Evolutionary conservation across 2,329 filamentous ascomycete genomes (phyloP).

Genomic region (Thermochaetoides dissita): DNA sequence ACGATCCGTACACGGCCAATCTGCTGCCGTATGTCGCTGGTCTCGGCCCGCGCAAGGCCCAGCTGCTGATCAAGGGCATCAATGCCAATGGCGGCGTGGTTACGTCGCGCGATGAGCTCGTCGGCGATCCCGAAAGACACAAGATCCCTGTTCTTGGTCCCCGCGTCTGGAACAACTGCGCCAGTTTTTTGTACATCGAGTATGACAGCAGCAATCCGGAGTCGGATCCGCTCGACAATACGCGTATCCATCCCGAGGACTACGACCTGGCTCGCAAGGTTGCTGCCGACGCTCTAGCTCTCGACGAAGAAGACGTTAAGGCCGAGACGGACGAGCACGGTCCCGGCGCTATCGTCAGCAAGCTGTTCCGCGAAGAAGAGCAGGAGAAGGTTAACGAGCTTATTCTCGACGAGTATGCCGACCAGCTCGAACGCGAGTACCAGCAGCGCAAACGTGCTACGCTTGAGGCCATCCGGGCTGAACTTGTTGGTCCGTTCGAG

Average conservation of each 20-base stretch:
- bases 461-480: constrained; percentile 86
- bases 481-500: constrained; percentile 85
- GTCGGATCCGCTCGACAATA: constrained; percentile 90
- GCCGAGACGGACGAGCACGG: constrained; percentile 85
- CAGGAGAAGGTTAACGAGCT: constrained; percentile 94
- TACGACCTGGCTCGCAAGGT: constrained; percentile 98
- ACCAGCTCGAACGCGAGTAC: constrained; percentile 85
- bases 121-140: constrained; percentile 72
- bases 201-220: constrained; percentile 71
- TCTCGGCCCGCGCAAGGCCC: constrained; percentile 81
- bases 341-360: constrained; percentile 77
- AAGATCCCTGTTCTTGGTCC: constrained; percentile 70
- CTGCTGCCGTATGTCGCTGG: constrained; percentile 84
- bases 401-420: constrained; percentile 90
- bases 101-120: constrained; percentile 69
- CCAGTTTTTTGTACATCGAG: constrained; percentile 83
- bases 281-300: constrained; percentile 87
- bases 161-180: constrained; percentile 90
- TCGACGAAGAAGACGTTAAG: constrained; percentile 97
- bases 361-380: constrained; percentile 86
- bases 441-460: constrained; percentile 91
- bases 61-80: constrained; percentile 73
- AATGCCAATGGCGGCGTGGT: constrained; percentile 82
- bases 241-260: constrained; percentile 92
- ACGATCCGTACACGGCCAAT: constrained; percentile 68